Evolutionary conservation across 2,329 filamentous ascomycete species (phyloP).

Genomic region (Xylariaceae sp.): DNA sequence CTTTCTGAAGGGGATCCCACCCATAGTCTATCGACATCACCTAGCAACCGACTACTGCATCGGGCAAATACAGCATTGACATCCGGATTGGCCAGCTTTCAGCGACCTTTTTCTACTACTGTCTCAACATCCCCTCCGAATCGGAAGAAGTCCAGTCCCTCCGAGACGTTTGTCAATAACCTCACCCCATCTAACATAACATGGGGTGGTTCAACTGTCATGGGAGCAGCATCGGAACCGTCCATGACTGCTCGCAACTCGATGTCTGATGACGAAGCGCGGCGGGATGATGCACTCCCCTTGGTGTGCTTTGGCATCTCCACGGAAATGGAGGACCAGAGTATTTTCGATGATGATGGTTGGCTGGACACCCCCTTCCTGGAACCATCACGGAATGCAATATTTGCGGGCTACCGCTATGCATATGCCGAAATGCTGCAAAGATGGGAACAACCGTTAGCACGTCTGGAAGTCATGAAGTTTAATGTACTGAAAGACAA

Average conservation of each 20-base stretch:
- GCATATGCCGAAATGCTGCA: conserved; percentile 68
- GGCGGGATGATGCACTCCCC: conserved; percentile 44
- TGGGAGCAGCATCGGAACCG: conserved; percentile 42
- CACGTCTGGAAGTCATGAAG: conserved; percentile 65
- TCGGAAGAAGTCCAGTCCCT: conserved; percentile 58
- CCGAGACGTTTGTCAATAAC: conserved; percentile 57
- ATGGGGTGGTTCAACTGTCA: conserved; percentile 47
- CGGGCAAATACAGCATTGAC: conserved; percentile 55
- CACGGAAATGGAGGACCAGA: conserved; percentile 58
- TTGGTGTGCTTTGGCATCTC: conserved; percentile 51
- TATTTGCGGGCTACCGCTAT: conserved; percentile 61
- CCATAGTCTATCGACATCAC: conserved; percentile 58
- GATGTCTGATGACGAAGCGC: conserved; percentile 52
- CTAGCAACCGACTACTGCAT: conserved; percentile 52
- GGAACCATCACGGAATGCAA: conserved; percentile 45
- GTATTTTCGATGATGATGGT: conserved; percentile 67
- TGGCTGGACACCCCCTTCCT: conserved; percentile 60
- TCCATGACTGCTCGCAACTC: conserved; percentile 49
- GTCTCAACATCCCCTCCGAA: conserved; percentile 42
- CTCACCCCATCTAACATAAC: conserved; percentile 53
- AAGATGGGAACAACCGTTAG: conserved; percentile 62
- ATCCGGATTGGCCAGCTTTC: conserved; percentile 53
- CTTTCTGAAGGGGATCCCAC: conserved; percentile 45
- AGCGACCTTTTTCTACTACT: conserved; percentile 41
- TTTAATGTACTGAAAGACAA: conserved; percentile 62